Conservation (phyloP, 2,329 filamentous ascomycete genomes). For the Samsoniella hepiali region DNA sequence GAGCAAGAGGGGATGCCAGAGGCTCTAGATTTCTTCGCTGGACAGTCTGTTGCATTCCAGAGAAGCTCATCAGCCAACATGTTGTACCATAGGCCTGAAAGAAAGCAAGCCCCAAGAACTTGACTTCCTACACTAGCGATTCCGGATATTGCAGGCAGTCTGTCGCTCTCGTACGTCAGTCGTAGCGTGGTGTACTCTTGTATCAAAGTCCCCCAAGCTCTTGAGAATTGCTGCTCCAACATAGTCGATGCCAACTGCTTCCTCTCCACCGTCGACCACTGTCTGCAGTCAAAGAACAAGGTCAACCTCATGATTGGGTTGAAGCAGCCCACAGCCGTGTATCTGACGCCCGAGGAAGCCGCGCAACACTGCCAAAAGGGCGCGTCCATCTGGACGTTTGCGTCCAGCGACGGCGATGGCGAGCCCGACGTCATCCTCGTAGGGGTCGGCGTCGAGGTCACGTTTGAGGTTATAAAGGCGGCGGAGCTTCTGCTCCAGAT, state of each 20-base stretch:
- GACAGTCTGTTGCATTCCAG: no score
- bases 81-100: no score
- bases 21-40: no score
- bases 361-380: conserved; percentile 58
- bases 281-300: conserved; percentile 59
- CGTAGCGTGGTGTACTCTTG: no score
- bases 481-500: conserved; percentile 51
- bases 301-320: conserved; percentile 66
- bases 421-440: conserved; percentile 62
- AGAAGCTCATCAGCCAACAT: no score
- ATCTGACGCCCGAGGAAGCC: conserved; percentile 56
- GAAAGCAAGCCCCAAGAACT: no score
- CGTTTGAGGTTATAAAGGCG: conserved; percentile 61
- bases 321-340: conserved; percentile 63
- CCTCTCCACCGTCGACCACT: conserved; percentile 61
- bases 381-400: conserved; percentile 60
- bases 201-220: no score
- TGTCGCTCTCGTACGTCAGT: no score
- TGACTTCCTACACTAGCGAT: no score
- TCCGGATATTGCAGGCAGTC: no score
- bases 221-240: no score
- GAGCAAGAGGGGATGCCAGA: no score
- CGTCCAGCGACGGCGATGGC: conserved; percentile 52
- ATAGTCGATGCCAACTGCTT: conserved; percentile 67
- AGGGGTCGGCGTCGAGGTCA: conserved; percentile 63